Evolutionary conservation across 805 yeast genomes (phyloP), one percentile per base, ranked within the genome.

Genomic region (Schwanniomyces occidentalis): DNA sequence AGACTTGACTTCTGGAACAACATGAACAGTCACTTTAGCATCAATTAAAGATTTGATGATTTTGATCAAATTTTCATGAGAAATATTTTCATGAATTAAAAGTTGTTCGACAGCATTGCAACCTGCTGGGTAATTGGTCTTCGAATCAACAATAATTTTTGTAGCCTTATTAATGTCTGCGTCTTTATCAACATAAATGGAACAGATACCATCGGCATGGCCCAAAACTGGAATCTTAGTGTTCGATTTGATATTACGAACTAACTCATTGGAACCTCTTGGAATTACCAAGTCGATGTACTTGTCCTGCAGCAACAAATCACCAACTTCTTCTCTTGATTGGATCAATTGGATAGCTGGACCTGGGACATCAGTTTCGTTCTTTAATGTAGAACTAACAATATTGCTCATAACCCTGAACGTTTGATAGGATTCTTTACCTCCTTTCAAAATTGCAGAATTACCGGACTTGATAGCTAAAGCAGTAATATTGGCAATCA

Each of bases 121-220:
- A n/a, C 96, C 99, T 8, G 99, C 99, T 31, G 98, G 97, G 57
- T 93, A 93, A 60, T 89, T 90, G 0, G 96, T 88, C 63, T 93
- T 93, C 4, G 96, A 76, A 61, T 93, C 99, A 17, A 87, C 76
- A 4, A 80, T 71, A 19, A 93, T 78, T 37, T 78, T 76, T 21
- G 75, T 69, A 0, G 97, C 95, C 77, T 86, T 89, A 9, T 60
- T 75, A 8, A 85, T 42, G 51, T 89, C 91, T 5, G 93, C 93
- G 32, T 75, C 78, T 37, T 74, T 76, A 57, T 90, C 95, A 16
- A 91, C 71, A 51, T 78, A 93, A 6, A 91, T 77, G 2, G 97
- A 81, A 63, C 99, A 93, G 41, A 91, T 83, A 30, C 99, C 99
- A 62, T 93, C 98, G 6, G 99, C 99, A 59, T 93, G 99, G 37